Percentiles rank a stretch among this genome's conserved stretches.
phyloP scores from a whole-genome alignment of 2,329 filamentous ascomycete species.

The Graphilbum ipis-grandicollis region DNA sequence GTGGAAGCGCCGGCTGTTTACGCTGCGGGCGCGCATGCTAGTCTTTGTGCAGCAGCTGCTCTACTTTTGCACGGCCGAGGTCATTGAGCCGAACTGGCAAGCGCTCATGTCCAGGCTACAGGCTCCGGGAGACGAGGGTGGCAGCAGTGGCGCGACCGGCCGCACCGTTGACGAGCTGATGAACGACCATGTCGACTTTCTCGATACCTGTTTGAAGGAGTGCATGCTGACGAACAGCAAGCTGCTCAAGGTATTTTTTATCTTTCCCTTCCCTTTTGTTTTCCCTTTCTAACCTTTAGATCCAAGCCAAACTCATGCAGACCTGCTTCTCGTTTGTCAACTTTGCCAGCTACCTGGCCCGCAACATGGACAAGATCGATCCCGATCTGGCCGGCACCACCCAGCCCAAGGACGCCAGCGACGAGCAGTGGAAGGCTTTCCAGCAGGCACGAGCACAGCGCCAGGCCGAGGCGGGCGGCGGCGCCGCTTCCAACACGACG shows the following conservation, averaged over 20 bases:
- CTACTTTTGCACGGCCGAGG: constrained; percentile 93
- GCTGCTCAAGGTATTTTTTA: constrained; percentile 55
- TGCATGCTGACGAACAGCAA: constrained; percentile 98
- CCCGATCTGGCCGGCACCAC: constrained; percentile 49
- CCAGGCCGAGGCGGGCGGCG: constrained; percentile 14
- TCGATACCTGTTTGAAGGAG: constrained; percentile 95
- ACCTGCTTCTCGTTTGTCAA: constrained; percentile 89
- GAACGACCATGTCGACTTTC: constrained; percentile 96
- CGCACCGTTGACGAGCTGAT: constrained; percentile 92
- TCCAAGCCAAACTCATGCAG: constrained; percentile 92
- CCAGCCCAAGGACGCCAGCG: constrained; percentile 40
- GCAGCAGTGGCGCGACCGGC: constrained; percentile 15
- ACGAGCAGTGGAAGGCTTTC: constrained; percentile 42
- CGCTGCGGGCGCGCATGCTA: constrained; percentile 79
- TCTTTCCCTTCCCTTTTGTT: not conserved
- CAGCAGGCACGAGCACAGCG: constrained; percentile 26
- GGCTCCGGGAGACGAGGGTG: constrained; percentile 21
- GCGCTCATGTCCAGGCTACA: constrained; percentile 78
- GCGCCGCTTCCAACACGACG: too few relatives aligned
- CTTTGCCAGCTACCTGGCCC: constrained; percentile 73
- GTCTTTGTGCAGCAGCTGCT: constrained; percentile 93
- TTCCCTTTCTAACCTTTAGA: constrained; percentile 37
- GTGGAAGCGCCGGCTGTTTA: constrained; percentile 90
- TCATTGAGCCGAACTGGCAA: constrained; percentile 96
- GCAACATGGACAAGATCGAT: constrained; percentile 70